Conservation (phyloP, 257 asterid species). For the Apocynum venetum region DNA sequence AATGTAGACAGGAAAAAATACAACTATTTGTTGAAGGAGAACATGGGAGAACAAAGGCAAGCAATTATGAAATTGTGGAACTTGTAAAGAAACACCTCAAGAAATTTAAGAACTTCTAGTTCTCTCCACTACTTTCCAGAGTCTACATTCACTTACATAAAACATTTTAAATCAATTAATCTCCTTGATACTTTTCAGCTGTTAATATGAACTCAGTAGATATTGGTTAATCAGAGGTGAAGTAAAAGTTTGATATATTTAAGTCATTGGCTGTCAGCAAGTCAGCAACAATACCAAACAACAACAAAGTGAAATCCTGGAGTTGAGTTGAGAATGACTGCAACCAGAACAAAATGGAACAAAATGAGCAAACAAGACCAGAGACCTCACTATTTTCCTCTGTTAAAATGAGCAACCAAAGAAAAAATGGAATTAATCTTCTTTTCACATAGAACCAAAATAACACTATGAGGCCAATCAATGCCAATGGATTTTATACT, state of each 20-base stretch:
- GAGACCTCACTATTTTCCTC: neutral
- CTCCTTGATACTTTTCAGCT: neutral
- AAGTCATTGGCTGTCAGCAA: neutral
- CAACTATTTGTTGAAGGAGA: neutral
- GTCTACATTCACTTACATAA: neutral
- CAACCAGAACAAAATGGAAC: neutral
- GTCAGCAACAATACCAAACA: neutral
- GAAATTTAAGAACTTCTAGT: neutral
- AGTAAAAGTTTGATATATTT: neutral
- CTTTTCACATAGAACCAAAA: neutral
- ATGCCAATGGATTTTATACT: neutral
- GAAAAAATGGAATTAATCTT: neutral
- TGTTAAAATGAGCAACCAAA: neutral
- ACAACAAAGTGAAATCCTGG: neutral
- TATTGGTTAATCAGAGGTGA: slow-evolving; percentile 3
- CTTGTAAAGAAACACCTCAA: neutral
- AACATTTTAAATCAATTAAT: neutral
- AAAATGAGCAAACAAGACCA: neutral
- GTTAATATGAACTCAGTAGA: neutral
- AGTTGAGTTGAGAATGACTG: neutral
- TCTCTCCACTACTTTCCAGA: neutral
- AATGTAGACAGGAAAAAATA: neutral
- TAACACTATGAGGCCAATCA: neutral
- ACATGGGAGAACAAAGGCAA: neutral
- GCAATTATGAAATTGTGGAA: neutral